Evolutionary conservation across 2,329 filamentous ascomycete species (phyloP).

Genomic region (Parasarocladium wereldwijsianum): DNA sequence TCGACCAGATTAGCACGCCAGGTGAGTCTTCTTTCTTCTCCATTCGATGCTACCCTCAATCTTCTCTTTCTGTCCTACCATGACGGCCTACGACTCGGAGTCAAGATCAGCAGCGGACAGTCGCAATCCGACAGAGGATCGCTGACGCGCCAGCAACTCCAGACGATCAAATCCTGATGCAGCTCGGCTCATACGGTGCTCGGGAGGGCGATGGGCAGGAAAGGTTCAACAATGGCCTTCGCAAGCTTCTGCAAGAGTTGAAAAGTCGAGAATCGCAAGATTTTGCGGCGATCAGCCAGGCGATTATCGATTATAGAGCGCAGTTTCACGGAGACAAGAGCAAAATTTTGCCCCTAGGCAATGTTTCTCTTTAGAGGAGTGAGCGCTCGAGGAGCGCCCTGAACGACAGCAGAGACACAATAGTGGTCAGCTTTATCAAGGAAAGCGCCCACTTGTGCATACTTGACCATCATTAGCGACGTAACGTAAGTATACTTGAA

Average conservation of each 20-base stretch:
- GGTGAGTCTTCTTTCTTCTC: constrained; percentile 19
- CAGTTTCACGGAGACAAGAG: constrained; percentile 49
- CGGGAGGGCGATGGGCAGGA: constrained; percentile 45
- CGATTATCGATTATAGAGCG: constrained; percentile 52
- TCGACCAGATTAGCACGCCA: constrained; percentile 28
- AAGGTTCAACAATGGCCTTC: constrained; percentile 48
- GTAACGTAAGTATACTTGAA: too few species aligned
- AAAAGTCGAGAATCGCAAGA: constrained; percentile 46
- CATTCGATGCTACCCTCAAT: too few species aligned
- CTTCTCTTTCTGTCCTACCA: too few species aligned
- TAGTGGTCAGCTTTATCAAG: too few species aligned
- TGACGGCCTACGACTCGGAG: too few species aligned
- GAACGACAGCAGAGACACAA: too few species aligned
- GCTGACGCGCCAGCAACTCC: constrained; percentile 29
- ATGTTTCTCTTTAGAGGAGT: constrained; percentile 23
- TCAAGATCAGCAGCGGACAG: too few species aligned
- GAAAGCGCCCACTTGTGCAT: too few species aligned
- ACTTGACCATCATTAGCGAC: not conserved
- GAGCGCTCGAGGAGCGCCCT: too few species aligned
- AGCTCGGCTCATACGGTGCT: constrained; percentile 52
- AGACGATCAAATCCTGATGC: constrained; percentile 63
- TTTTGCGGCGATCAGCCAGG: constrained; percentile 50
- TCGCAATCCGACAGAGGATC: constrained; percentile 19
- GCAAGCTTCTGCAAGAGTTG: constrained; percentile 43
- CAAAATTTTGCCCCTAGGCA: constrained; percentile 45